Conservation (phyloP, 164 flowering plant species). For the grape (Vitis vinifera) region ASM3070453v1 NC_081818.1:25490501-25491000, state of each 20-base stretch:
- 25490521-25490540: conserved; percentile 87
- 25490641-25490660: conserved; percentile 53
- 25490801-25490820: conserved; percentile 80
- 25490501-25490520: conserved; percentile 80
- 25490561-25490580: conserved; percentile 70
- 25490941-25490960: conserved; percentile 97
- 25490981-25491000: conserved; percentile 99
- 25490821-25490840: conserved; percentile 79
- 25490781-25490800: conserved; percentile 78
- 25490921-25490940: conserved; percentile 84
- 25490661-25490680: conserved; percentile 32
- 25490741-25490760: conserved; percentile 69
- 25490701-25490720: conserved; percentile 40
- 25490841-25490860: conserved; percentile 85
- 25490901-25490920: conserved; percentile 94
- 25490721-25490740: conserved; percentile 36
- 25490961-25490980: conserved; percentile 74
- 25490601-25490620: conserved; percentile 61
- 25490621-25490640: conserved; percentile 64
- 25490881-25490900: conserved; percentile 88
- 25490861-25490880: conserved; percentile 98
- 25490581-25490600: conserved; percentile 50
- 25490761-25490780: conserved; percentile 95
- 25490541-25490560: conserved; percentile 94
- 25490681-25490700: conserved; percentile 63